Evolutionary conservation across 1,284 basidiomycete genomes (phyloP).

Genomic region (Cryptococcus wingfieldii): DNA sequence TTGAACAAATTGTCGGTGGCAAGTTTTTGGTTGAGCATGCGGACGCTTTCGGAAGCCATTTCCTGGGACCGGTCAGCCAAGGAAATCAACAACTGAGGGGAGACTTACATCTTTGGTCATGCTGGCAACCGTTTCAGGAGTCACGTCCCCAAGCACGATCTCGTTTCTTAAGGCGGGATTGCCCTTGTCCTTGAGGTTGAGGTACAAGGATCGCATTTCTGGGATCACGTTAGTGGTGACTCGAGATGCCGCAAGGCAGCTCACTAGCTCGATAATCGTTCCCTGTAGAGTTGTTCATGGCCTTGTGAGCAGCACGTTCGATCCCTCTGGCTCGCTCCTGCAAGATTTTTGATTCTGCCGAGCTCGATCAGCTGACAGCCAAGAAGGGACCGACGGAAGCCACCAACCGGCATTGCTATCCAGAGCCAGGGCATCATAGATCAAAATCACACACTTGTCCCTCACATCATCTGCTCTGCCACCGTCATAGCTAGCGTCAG

Average conservation of each 20-base stretch:
- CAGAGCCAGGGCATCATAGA: constrained; percentile 82
- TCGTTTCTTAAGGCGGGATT: constrained; percentile 82
- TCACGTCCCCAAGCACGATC: constrained; percentile 75
- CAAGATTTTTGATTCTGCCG: constrained; percentile 45
- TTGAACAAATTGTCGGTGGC: constrained; percentile 86
- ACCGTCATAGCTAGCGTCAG: constrained; percentile 51
- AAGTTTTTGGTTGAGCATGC: constrained; percentile 75
- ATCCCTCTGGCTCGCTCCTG: constrained; percentile 49
- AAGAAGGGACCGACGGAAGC: not conserved
- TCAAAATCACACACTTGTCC: constrained; percentile 82
- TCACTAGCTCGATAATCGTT: constrained; percentile 49
- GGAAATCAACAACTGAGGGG: not conserved
- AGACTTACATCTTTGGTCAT: constrained; percentile 73
- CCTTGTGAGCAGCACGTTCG: constrained; percentile 48
- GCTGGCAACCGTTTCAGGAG: constrained; percentile 64
- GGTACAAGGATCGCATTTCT: constrained; percentile 85
- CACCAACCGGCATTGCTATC: constrained; percentile 81
- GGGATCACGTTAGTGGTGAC: constrained; percentile 36
- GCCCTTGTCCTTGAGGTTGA: constrained; percentile 92
- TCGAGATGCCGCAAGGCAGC: constrained; percentile 11
- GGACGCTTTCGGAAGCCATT: constrained; percentile 90
- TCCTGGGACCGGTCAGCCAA: constrained; percentile 56
- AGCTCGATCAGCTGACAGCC: not conserved
- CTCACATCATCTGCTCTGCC: constrained; percentile 62
- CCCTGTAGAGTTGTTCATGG: constrained; percentile 38